Evolutionary conservation across 2,329 filamentous ascomycete species (phyloP).

Genomic region (Elsinoe fawcettii): DNA sequence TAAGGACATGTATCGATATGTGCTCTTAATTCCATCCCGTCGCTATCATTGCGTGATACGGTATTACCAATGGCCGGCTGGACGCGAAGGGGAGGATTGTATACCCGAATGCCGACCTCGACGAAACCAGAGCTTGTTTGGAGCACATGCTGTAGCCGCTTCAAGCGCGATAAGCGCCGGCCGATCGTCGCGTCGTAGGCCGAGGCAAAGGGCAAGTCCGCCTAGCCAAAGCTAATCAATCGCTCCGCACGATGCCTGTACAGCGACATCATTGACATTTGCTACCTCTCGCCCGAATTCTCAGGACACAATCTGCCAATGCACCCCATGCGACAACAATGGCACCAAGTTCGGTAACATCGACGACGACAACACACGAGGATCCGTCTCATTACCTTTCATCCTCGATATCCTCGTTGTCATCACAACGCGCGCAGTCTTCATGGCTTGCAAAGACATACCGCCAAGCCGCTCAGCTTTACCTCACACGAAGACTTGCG

Average conservation of each 20-base stretch:
- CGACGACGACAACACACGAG: slow-evolving; percentile 40
- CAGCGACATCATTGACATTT: slow-evolving; percentile 9
- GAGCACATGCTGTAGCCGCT: not conserved
- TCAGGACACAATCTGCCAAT: not conserved
- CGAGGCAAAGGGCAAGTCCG: not conserved
- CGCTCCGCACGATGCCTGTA: not conserved
- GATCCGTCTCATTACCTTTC: slow-evolving; percentile 52
- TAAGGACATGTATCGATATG: no score
- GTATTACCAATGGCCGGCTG: no score
- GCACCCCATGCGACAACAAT: slow-evolving; percentile 20
- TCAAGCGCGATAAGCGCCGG: not conserved
- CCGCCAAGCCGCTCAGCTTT: slow-evolving; percentile 87
- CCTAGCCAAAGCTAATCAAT: slow-evolving; percentile 6
- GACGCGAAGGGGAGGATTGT: no score
- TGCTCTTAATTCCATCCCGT: no score
- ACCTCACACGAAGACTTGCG: slow-evolving; percentile 84
- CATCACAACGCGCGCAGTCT: slow-evolving; percentile 56
- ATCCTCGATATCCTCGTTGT: slow-evolving; percentile 62
- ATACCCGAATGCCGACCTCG: no score
- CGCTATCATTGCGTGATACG: no score
- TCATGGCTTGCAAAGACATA: slow-evolving; percentile 84
- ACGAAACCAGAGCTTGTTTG: not conserved
- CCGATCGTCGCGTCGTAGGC: not conserved
- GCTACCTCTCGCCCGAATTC: not conserved
- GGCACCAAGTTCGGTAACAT: slow-evolving; percentile 24